Evolutionary conservation across 2,329 filamentous ascomycete species (phyloP).

Genomic region (Colletotrichum musae): DNA sequence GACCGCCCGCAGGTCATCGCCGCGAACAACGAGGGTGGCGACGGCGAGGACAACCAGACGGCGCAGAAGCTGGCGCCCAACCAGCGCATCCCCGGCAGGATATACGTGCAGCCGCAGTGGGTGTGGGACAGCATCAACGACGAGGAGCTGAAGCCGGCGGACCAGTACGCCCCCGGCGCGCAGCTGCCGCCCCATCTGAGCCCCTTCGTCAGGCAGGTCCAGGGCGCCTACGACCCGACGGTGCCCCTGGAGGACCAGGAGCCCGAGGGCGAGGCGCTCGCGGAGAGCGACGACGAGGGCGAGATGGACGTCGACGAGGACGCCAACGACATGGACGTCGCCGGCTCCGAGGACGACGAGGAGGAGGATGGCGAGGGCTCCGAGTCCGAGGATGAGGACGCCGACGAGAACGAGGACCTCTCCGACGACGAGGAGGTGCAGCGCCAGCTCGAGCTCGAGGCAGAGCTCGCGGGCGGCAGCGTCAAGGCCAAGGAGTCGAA

Average conservation of each 20-base stretch:
- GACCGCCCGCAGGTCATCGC: constrained; percentile 85
- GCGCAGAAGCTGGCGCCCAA: constrained; percentile 71
- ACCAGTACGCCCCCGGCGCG: constrained; percentile 91
- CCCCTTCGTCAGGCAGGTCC: constrained; percentile 91
- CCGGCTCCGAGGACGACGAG: constrained; percentile 63
- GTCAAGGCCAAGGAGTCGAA: constrained; percentile 66
- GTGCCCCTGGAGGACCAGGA: constrained; percentile 89
- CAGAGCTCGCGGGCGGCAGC: constrained; percentile 83
- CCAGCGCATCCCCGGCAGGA: constrained; percentile 88
- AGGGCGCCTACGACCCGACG: constrained; percentile 93
- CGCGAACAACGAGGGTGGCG: constrained; percentile 47
- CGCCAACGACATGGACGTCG: constrained; percentile 61
- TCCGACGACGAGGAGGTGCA: constrained; percentile 76
- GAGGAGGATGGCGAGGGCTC: constrained; percentile 66
- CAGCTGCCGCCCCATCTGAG: constrained; percentile 94
- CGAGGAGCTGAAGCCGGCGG: constrained; percentile 86
- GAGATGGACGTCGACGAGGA: constrained; percentile 62
- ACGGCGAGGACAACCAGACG: constrained; percentile 73
- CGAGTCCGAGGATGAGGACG: constrained; percentile 61
- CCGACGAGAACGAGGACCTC: constrained; percentile 53
- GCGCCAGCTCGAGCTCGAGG: constrained; percentile 92
- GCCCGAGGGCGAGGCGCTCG: constrained; percentile 86
- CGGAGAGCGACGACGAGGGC: constrained; percentile 69
- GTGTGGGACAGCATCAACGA: constrained; percentile 98
- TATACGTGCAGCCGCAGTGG: constrained; percentile 97